Evolutionary conservation across 2,329 filamentous ascomycete species (phyloP), one percentile per base, ranked within the genome.

Genomic region (Ilyonectria sp.): DNA sequence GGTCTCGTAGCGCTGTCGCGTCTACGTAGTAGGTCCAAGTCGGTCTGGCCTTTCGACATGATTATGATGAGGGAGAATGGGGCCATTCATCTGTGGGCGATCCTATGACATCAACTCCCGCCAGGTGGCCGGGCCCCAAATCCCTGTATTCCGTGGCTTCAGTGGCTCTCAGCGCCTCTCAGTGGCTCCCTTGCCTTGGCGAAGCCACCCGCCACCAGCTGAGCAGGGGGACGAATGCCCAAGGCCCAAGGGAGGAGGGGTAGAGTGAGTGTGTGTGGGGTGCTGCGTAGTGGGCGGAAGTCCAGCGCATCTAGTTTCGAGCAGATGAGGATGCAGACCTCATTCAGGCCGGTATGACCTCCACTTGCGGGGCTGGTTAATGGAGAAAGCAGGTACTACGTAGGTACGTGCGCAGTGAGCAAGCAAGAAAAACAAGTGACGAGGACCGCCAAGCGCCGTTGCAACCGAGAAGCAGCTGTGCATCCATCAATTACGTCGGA

Each of bases 71-170:
- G 19, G 35, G 53, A 58, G 44, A 37, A 55, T 52, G 50, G 54
- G 61, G 63, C 40, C 43, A 75, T 26, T 26, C 26, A 6, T 6
- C 26, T 26, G 26, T 59, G 69, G 71, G 64, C 63, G 70, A 66
- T 74, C 69, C 59, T 33, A 76, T 76, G 74, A 76, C 74, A 76
- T 76, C 73, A 76, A 69, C 43, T 47, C 60, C 65, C 50, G 56
- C 62, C 52, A 49, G 61, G 62, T 69, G 59, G 63, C 63, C 58
- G 23, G 61, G 57, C 59, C 64, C 61, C 50, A 13, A n/a, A n/a
- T 17, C 40, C 40, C 40, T 70, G 69, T 65, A 62, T 72, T 69
- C 50, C 56, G 69, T 67, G 60, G 60, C 49, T 7, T 71, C 33
- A 31, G 70, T 73, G 71, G 72, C 70, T 71, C 64, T 19, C 60